Base-by-base conservation (phyloP, 352 stramenopile species). In the Phytophthora agathidicida region DNA sequence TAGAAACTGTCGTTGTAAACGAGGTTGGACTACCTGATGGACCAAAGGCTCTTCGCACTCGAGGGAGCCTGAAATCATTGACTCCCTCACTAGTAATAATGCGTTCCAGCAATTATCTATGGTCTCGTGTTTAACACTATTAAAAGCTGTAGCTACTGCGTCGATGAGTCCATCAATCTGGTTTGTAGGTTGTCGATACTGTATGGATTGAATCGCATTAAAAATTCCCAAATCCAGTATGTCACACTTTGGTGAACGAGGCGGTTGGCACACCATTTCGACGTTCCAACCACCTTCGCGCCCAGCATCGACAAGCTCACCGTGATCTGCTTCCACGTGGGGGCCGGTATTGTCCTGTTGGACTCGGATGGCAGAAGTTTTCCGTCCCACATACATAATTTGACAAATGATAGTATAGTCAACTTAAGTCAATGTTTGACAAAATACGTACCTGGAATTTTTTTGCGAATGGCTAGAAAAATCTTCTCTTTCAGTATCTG, bases 171-270 rank as follows among this genome's bases (percentile, higher is more conserved):
- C 13, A 13, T 42, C 44, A 23, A 42, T 31, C 16, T 52, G 41
- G 23, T 54, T 54, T 19, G 33, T 54, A 14, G 32, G 20, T 5
- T 58, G 13, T 9, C 33, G 31, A 20, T 43, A 49, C 27, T 49
- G 37, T 23, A 33, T 37, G 26, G 49, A 23, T 20, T 58, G 49
- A 26, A 58, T 48, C 7, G 20, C 17, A 33, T 50, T 59, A 8
- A 49, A 50, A 27, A 59, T 16, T 17, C 49, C 38, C 14, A 59
- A 43, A 17, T 59, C 50, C 7, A 58, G 3, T n/a, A 37, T 39
- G 19, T 44, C 44, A 20, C 32, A 45, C 7, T 50, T n/a, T n/a
- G 37, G 37, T 16, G 38, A 59, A 13, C 20, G 10, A 2, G 31
- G 19, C 9, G 50, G 50, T 31, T 58, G 28, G 19, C 13, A 23